Base-by-base conservation (phyloP, 1,284 basidiomycete species). In the Inonotus obliquus region DNA sequence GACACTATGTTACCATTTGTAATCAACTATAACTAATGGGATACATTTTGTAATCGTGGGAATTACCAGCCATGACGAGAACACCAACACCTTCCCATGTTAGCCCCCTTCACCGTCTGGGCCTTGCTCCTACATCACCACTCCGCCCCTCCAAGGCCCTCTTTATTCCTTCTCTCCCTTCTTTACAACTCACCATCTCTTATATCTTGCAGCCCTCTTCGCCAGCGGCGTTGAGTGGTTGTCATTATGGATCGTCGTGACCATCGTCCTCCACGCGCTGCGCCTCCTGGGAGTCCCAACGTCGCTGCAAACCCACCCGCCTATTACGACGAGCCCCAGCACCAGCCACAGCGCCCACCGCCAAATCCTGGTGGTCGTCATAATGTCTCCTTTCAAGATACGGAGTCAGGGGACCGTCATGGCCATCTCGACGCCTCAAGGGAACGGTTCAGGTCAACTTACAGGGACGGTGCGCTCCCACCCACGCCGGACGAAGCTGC, bases 331-430 rank as follows among this genome's bases (percentile, higher is more conserved):
- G 69, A 70, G 19, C 44, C 59, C 10, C 27, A 59, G 35, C 23
- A 37, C 29, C 32, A 32, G 32, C 51, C 67, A 14, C 68, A 70
- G 53, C 66, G 63, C 14, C 69, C 65, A 21, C 65, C 63, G 2
- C 55, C 62, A n/a, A 67, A 61, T 27, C 72, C 77, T 37, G 64
- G 70, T 44, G 66, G 73, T 55, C 72, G 77, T 65, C 71, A 74
- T 38, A 81, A 79, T 67, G 84, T 91, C 39, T 86, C 85, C 38
- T 91, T 91, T 69, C 84, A 86, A 72, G 78, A 78, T 63, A 77
- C 67, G 11, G 88, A 91, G 70, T 81, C 78, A 67, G 87, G 87
- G 47, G 87, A 89, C 73, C 81, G 87, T 59, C 77, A 74, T 27
- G 77, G 74, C 4, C 74, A 78, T 10, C 72, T 87, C 37, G 85